These are phyloP conservation scores for Tetrahymena thermophila DNA, from an alignment of 73 alveolate genomes.

Conservation along the genomic window DNA sequence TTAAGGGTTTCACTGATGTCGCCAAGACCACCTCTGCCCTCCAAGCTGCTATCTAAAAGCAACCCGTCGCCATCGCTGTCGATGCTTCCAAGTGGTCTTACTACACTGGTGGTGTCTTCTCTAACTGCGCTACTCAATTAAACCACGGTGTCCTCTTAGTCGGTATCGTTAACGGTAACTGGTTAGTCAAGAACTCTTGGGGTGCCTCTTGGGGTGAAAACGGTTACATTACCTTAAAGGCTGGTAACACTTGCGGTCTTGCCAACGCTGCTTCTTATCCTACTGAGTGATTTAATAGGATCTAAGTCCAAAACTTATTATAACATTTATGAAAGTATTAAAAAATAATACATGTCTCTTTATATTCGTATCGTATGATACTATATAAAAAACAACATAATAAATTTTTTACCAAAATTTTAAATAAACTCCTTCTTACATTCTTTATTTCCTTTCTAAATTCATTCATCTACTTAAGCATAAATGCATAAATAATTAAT, in stretches of 20 bases:
- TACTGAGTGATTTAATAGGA: neutral
- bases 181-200: slow-evolving; percentile 55
- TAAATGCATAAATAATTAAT: no score
- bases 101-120: slow-evolving; percentile 3
- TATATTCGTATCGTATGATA: neutral
- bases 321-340: neutral
- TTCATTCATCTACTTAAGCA: neutral
- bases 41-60: slow-evolving; percentile 14
- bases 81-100: slow-evolving; percentile 1
- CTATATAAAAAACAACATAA: neutral
- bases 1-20: neutral
- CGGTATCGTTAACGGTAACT: slow-evolving; percentile 27
- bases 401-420: neutral
- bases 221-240: slow-evolving; percentile 35
- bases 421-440: neutral
- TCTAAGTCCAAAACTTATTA: neutral
- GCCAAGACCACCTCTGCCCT: slow-evolving; percentile 11
- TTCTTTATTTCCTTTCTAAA: neutral
- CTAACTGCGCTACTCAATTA: neutral
- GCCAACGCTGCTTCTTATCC: neutral
- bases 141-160: slow-evolving; percentile 56
- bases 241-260: slow-evolving; percentile 47
- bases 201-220: slow-evolving; percentile 53
- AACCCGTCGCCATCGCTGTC: slow-evolving; percentile 51
- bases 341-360: neutral